phyloP scores from a whole-genome alignment of 495 filamentous ascomycete genomes.

The Alectoria sarmentosa region DNA sequence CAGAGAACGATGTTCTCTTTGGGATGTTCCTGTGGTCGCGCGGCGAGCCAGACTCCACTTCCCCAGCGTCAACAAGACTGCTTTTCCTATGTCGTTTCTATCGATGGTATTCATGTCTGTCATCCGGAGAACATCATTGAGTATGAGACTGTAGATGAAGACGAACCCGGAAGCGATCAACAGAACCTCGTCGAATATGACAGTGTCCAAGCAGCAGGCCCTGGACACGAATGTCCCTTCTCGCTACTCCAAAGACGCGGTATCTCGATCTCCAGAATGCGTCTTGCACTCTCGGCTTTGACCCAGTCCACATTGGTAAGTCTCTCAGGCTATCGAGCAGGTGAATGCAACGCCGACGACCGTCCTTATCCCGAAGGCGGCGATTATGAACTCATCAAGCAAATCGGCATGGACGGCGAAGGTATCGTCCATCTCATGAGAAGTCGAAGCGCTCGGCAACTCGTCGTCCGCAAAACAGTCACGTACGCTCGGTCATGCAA shows the following conservation, averaged over 20 bases:
- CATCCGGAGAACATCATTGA: neutral
- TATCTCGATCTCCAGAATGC: neutral
- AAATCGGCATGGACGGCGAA: conserved; percentile 16
- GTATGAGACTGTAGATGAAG: neutral
- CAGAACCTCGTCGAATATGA: neutral
- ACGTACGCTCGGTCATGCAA: neutral
- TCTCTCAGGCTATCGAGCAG: neutral
- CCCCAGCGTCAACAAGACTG: neutral
- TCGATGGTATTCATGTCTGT: neutral
- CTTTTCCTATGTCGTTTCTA: neutral
- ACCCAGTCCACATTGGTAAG: neutral
- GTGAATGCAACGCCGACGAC: neutral
- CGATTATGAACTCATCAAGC: neutral
- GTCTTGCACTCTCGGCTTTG: neutral
- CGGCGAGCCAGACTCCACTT: neutral
- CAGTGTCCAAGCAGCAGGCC: neutral
- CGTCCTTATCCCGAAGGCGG: neutral
- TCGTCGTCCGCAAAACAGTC: conserved; percentile 21
- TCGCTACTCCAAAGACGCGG: conserved; percentile 6
- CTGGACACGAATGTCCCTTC: neutral
- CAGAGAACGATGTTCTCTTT: neutral
- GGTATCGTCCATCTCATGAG: conserved; percentile 9
- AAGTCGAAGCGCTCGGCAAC: neutral
- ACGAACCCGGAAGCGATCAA: neutral
- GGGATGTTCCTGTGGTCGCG: neutral